Conservation (phyloP, 169 alveolate genomes). For the Plasmodium falciparum region DNA sequence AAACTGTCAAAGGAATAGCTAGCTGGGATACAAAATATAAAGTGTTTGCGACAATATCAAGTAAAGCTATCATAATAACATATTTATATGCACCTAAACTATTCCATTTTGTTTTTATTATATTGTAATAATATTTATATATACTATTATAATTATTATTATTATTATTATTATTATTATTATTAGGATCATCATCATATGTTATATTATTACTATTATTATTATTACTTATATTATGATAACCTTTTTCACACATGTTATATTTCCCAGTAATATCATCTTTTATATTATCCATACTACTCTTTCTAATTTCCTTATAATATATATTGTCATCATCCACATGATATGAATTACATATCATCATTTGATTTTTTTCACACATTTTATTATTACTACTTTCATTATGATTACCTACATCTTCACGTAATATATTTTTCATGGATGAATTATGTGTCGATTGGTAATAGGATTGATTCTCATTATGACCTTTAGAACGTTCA, state of each 20-base stretch:
- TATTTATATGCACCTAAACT: conserved; percentile 59
- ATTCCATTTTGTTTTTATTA: conserved; percentile 18
- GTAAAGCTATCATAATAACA: conserved; percentile 31
- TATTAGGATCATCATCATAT: not conserved
- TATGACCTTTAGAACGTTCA: not conserved
- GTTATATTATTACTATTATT: not conserved
- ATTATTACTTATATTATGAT: not conserved
- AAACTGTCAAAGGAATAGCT: conserved; percentile 68
- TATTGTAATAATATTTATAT: not conserved
- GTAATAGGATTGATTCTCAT: too few species aligned
- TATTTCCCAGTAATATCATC: not conserved
- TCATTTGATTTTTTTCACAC: too few species aligned
- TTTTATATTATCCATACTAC: too few species aligned
- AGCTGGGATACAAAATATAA: conserved; percentile 68
- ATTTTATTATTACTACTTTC: too few species aligned
- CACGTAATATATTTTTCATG: too few species aligned
- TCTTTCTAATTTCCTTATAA: not conserved
- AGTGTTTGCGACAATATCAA: conserved; percentile 55
- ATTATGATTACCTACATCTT: too few species aligned
- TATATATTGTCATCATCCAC: not conserved
- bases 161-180: not conserved
- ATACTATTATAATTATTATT: not conserved
- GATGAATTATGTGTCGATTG: too few species aligned
- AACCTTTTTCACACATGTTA: not conserved
- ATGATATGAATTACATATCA: too few species aligned